Conservation (phyloP, 768 basidiomycete genomes). For the Rhizopogon salebrosus region DNA sequence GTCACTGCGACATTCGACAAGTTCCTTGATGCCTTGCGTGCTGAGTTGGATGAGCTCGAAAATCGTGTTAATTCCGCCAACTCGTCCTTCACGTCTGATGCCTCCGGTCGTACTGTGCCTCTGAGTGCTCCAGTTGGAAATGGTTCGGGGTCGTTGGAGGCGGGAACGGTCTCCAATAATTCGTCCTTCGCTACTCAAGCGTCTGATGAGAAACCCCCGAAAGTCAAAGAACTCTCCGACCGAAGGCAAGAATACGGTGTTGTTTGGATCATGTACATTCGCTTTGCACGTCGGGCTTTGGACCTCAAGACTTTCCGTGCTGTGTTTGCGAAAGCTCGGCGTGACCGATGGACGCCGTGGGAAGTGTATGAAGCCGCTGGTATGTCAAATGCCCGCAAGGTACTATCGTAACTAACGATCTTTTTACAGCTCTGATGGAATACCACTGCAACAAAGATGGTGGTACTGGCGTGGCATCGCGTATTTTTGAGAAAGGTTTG, state of each 20-base stretch:
- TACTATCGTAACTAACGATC: constrained; percentile 3
- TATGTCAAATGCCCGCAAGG: constrained; percentile 23
- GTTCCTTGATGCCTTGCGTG: constrained; percentile 62
- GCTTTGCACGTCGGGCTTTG: constrained; percentile 85
- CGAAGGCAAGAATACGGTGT: constrained; percentile 69
- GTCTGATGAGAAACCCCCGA: constrained; percentile 49
- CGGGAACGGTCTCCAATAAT: constrained; percentile 32
- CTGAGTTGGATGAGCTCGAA: constrained; percentile 59
- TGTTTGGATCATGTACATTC: constrained; percentile 88
- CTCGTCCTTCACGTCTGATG: constrained; percentile 34
- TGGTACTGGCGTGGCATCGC: constrained; percentile 66
- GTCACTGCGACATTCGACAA: constrained; percentile 70
- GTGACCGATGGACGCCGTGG: constrained; percentile 77
- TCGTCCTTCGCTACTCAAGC: constrained; percentile 46
- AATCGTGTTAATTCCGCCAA: constrained; percentile 33
- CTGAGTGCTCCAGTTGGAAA: constrained; percentile 16
- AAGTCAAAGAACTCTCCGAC: constrained; percentile 47
- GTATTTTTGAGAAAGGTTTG: constrained; percentile 92
- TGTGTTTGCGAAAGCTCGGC: constrained; percentile 79
- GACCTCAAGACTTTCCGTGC: constrained; percentile 74
- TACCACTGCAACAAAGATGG: constrained; percentile 84
- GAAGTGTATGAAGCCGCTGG: constrained; percentile 92
- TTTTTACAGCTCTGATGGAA: constrained; percentile 79
- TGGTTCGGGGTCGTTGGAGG: constrained; percentile 17
- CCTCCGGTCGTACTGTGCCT: constrained; percentile 21